Conservation (phyloP, 2,329 filamentous ascomycete genomes). For the Biscogniauxia sp. region DNA sequence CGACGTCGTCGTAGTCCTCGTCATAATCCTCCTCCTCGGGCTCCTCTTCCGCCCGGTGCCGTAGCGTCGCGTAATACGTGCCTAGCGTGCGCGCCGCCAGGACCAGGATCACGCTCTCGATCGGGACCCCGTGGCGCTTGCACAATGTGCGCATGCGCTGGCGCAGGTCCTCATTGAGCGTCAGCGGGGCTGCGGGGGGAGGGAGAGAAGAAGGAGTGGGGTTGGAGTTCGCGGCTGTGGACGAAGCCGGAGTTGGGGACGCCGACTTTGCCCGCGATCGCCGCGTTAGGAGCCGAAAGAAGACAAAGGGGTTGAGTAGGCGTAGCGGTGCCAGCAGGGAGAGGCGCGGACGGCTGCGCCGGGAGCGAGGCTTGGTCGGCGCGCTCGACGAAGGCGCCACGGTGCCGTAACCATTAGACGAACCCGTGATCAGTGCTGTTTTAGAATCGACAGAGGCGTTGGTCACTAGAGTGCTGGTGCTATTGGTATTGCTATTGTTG, state of each 20-base stretch:
- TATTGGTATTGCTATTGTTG: neutral
- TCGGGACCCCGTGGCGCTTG: neutral
- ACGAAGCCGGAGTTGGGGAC: neutral
- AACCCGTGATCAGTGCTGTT: neutral
- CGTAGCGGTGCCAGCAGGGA: neutral
- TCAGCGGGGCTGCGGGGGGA: neutral
- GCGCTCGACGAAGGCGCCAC: no score
- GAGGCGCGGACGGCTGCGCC: neutral
- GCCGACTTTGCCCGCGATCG: no score
- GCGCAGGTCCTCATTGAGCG: neutral
- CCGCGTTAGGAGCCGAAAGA: neutral
- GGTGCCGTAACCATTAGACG: neutral
- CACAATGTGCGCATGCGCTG: constrained; percentile 2
- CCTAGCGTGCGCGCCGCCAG: constrained; percentile 13
- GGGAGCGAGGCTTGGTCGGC: neutral
- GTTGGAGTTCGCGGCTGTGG: neutral
- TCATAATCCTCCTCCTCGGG: neutral
- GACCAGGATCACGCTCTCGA: constrained; percentile 9
- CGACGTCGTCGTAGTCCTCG: constrained; percentile 1
- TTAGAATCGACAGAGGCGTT: neutral
- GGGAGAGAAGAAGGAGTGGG: neutral
- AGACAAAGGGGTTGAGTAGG: neutral
- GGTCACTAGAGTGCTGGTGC: neutral
- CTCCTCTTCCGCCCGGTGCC: neutral
- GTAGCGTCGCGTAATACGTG: constrained; percentile 7